Evolutionary conservation across 1,139 yeast species (phyloP).

Genomic region (Pneumocystis canis): DNA sequence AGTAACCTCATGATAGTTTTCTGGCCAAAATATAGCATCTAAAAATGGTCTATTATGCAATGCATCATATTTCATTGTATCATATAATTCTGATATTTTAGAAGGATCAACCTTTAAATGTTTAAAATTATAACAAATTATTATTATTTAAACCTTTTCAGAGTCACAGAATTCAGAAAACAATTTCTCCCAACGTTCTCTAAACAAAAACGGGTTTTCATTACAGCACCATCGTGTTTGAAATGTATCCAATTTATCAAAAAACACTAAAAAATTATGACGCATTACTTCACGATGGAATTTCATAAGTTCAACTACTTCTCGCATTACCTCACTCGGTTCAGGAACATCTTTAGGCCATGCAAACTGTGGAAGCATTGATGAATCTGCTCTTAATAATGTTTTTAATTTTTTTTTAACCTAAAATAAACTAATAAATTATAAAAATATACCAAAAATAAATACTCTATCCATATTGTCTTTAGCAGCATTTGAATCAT

Average conservation of each 20-base stretch:
- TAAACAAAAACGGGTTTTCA: constrained; percentile 78
- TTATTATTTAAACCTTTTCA: constrained; percentile 48
- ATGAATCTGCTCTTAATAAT: constrained; percentile 81
- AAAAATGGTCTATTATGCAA: constrained; percentile 83
- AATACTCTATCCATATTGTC: constrained; percentile 73
- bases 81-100: constrained; percentile 88
- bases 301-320: constrained; percentile 92
- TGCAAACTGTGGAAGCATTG: constrained; percentile 96
- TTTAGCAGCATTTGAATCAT: constrained; percentile 96
- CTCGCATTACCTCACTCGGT: constrained; percentile 80
- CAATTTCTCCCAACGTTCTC: constrained; percentile 94
- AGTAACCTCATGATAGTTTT: constrained; percentile 25
- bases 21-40: constrained; percentile 67
- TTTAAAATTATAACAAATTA: not conserved
- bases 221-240: constrained; percentile 92
- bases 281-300: constrained; percentile 78
- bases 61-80: constrained; percentile 97
- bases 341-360: constrained; percentile 99
- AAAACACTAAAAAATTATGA: constrained; percentile 44
- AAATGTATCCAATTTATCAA: constrained; percentile 49
- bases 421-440: not conserved
- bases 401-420: constrained; percentile 95
- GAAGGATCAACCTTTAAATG: constrained; percentile 50
- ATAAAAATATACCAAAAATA: not conserved
- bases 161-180: constrained; percentile 84